phyloP scores from a whole-genome alignment of 1,284 basidiomycete genomes.

The Ustilago nuda region DNA sequence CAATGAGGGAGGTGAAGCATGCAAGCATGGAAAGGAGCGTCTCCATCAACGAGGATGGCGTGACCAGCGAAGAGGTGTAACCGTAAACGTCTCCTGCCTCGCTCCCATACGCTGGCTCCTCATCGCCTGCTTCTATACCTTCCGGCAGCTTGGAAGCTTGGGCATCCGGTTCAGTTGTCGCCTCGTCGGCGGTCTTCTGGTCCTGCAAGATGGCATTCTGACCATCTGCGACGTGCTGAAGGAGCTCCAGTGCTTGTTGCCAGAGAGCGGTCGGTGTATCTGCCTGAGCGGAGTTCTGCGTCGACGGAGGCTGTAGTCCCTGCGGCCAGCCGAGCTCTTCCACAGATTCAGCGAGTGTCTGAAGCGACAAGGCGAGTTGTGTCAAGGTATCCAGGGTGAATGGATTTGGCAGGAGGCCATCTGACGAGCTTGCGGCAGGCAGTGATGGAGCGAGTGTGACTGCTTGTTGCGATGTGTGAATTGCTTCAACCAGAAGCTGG shows the following conservation, averaged over 20 bases:
- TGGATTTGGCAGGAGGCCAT: conserved; percentile 34
- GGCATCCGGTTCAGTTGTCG: background rate
- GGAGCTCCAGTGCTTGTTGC: conserved; percentile 30
- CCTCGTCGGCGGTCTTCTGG: conserved; percentile 14
- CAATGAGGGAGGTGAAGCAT: conserved; percentile 36
- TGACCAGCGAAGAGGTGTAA: conserved; percentile 55
- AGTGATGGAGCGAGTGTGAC: conserved; percentile 31
- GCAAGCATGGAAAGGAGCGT: conserved; percentile 39
- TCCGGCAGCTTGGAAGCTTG: background rate
- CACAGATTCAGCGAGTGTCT: conserved; percentile 47
- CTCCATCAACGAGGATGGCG: conserved; percentile 46
- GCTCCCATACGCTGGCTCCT: background rate
- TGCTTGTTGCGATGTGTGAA: conserved; percentile 30
- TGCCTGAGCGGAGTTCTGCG: background rate
- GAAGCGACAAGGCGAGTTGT: conserved; percentile 39
- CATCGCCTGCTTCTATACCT: background rate
- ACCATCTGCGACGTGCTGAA: conserved; percentile 29
- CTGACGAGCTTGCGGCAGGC: background rate
- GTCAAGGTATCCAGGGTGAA: conserved; percentile 51
- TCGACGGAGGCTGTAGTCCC: conserved; percentile 4
- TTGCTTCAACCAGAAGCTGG: conserved; percentile 24
- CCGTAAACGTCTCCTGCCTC: conserved; percentile 29
- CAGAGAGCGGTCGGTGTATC: conserved; percentile 18
- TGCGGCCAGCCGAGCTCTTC: conserved; percentile 50
- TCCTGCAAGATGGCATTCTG: conserved; percentile 37